Evolutionary conservation across 1,284 basidiomycete genomes (phyloP), one percentile per base, ranked within the genome.

Genomic region (Puccinia brachypodii): DNA sequence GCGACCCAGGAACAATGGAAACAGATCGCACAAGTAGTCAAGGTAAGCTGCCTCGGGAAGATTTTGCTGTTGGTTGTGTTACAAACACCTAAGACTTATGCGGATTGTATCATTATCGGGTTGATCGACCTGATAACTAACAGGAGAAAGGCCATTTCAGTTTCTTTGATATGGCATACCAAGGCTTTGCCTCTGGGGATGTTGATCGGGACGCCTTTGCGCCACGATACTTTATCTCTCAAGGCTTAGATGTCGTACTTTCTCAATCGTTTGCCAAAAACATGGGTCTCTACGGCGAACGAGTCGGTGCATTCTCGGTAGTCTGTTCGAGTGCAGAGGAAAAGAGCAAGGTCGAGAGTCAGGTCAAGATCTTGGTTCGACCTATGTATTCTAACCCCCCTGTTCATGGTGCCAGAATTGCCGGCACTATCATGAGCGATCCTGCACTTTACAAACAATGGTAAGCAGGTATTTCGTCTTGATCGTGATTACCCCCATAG

Each of bases 301-400:
- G 86, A 56, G 85, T 85, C 7, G 86, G 86, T 16, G 85, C 86
- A 36, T 86, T 86, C 84, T 86, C 85, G 14, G 73, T 86, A 22
- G 85, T 87, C 42, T 85, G 84, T 47, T 85, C 84, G 53, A 84
- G 84, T 31, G 60, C 83, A n/a, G 85, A 86, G 76, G 85, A 86
- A 82, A 86, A 85, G 82, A 83, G 83, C 19, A 82, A 83, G 36
- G 85, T 86, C n/a, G 85, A 86, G 66, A 84, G 84, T 28, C 85
- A 86, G 88, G 88, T 96, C 86, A 98, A 98, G 90, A 97, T 98
- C 85, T 89, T 98, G 84, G 93, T 99, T 84, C 93, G 97, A 44
- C 97, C 96, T 56, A 92, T 98, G 90, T 99, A 99, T 90, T 99
- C 96, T 82, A 98, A 98, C 90, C 97, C 96, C 77, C 96, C 97